phyloP scores from a whole-genome alignment of 2,329 filamentous ascomycete genomes.

The Pseudocercospora pini-densiflorae region DNA sequence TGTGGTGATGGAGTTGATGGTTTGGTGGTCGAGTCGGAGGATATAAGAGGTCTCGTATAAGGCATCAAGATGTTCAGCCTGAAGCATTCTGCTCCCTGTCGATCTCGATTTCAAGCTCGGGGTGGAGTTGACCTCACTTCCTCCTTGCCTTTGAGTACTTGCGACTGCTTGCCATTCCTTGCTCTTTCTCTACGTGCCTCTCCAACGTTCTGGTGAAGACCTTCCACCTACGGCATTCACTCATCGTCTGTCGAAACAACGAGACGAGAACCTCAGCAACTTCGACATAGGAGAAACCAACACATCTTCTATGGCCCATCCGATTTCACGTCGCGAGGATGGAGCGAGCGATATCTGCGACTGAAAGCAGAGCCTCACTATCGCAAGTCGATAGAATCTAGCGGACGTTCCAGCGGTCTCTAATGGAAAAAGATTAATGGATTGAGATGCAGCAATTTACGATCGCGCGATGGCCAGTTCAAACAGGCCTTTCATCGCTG shows the following conservation, averaged over 20 bases:
- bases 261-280: not conserved
- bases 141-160: not conserved
- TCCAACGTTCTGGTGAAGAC: not conserved
- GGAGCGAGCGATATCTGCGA: not conserved
- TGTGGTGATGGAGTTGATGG: too few species aligned
- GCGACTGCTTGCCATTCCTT: not conserved
- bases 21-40: not conserved
- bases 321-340: not conserved
- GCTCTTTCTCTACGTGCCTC: not conserved
- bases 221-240: not conserved
- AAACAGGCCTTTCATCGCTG: not conserved
- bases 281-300: not conserved
- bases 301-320: not conserved
- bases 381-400: not conserved
- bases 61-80: not conserved
- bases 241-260: not conserved
- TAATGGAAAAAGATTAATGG: not conserved
- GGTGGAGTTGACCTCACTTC: not conserved
- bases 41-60: not conserved
- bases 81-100: not conserved
- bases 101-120: not conserved
- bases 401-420: not conserved
- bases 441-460: not conserved
- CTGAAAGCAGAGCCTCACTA: too few species aligned
- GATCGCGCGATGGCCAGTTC: not conserved